phyloP scores from a whole-genome alignment of 2,329 filamentous ascomycete species.

The Acrodontium crateriforme region DNA sequence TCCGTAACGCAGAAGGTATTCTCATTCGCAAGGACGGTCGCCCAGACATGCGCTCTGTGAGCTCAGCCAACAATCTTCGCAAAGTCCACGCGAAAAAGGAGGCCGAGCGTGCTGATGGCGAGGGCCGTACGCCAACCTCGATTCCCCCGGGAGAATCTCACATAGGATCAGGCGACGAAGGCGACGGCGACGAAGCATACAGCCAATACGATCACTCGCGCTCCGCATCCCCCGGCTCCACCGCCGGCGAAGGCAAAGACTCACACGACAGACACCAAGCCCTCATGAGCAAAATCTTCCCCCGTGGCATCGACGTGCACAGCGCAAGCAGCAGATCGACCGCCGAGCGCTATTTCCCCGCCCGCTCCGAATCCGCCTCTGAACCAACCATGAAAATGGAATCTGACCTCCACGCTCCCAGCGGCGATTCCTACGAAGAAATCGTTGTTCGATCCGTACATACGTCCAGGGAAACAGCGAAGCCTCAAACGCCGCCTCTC shows the following conservation, averaged over 20 bases:
- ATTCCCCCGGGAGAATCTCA: constrained; percentile 7
- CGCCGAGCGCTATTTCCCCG: too few relatives aligned
- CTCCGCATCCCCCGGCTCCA: constrained; percentile 10
- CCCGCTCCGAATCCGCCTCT: too few relatives aligned
- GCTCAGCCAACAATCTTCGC: constrained; percentile 36
- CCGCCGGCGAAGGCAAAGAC: constrained; percentile 8
- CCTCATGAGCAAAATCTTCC: constrained; percentile 20
- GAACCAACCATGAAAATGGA: too few relatives aligned
- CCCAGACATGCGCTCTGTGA: constrained; percentile 39
- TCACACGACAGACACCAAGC: constrained; percentile 15
- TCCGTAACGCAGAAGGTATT: constrained; percentile 36
- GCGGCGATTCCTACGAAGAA: too few relatives aligned
- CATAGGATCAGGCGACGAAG: constrained; percentile 7
- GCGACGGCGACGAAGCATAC: constrained; percentile 1
- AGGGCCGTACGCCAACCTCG: constrained; percentile 11
- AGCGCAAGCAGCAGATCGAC: too few relatives aligned
- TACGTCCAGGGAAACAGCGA: too few relatives aligned
- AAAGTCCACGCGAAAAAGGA: constrained; percentile 39
- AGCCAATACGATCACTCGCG: constrained; percentile 4
- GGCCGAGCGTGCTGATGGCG: constrained; percentile 21
- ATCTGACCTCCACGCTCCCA: too few relatives aligned
- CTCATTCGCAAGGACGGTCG: constrained; percentile 38
- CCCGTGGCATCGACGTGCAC: constrained; percentile 11
- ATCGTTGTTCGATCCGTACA: too few relatives aligned
- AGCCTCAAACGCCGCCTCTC: too few relatives aligned